Base-by-base conservation (phyloP, 2,329 filamentous ascomycete species). In the Phaeoacremonium minimum region DNA sequence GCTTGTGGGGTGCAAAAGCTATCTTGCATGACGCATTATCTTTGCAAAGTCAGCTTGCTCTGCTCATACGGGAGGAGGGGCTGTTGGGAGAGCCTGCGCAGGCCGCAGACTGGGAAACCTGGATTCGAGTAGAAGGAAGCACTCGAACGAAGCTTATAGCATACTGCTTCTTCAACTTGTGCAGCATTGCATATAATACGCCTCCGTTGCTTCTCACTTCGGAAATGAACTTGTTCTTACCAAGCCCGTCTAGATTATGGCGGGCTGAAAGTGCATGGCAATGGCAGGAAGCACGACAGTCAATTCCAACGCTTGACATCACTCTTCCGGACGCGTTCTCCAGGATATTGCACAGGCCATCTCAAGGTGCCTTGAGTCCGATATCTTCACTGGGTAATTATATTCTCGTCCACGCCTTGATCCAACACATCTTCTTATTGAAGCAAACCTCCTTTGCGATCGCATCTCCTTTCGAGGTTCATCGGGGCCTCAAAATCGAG, bases 361-460 rank as follows among this genome's bases (percentile, higher is more conserved):
- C 64, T 2, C 67, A 74, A 42, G 64, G 62, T 0, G 62, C 73
- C 1, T 68, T 69, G 1, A 57, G 66, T 1, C 67, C 70, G 30
- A 63, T 77, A 38, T 77, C 75, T 0, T 77, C 78, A 0, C 58
- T 85, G 6, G 83, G 82, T 1, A 83, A 83, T 47, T 86, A 87
- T 45, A 73, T 85, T 7, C 64, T 88, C 20, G 82, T 87, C 4
- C 82, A 87, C 49, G 82, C 81, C 4, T 55, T 88, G 16, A 72
- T 87, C 9, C 83, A 87, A 48, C 81, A 86, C 43, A 80, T 87
- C 13, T 87, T 82, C 52, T 66, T 86, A 26, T 56, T 85, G 15
- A 83, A 83, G 47, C 77, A 83, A 49, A 78, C 76, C 0, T 75
- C 71, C 0, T 69, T 79, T 33, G 66, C 67, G 3, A 57, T 64